phyloP scores from a whole-genome alignment of 1,284 basidiomycete genomes.

The Melampsora larici-populina region DNA sequence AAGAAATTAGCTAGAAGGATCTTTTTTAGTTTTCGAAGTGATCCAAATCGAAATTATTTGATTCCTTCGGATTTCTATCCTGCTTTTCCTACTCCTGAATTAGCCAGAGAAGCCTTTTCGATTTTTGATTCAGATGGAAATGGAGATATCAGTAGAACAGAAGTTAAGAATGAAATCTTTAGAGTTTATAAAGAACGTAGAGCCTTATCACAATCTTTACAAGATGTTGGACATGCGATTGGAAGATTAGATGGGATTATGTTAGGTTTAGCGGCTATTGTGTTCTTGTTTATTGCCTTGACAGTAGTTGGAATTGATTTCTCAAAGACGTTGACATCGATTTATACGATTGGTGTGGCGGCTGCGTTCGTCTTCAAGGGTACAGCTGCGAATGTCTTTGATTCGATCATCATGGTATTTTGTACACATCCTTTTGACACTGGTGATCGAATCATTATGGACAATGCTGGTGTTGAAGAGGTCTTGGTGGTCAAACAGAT shows the following conservation, averaged over 20 bases:
- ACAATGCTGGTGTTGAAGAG: conserved; percentile 61
- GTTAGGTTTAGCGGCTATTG: conserved; percentile 62
- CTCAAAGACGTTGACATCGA: conserved; percentile 63
- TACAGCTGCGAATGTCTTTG: conserved; percentile 65
- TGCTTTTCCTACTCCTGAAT: conserved; percentile 44
- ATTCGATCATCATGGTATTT: conserved; percentile 69
- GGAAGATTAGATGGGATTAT: conserved; percentile 64
- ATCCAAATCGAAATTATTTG: conserved; percentile 62
- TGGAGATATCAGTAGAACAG: conserved; percentile 70
- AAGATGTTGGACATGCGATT: conserved; percentile 66
- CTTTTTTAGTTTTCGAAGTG: conserved; percentile 62
- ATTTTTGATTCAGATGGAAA: conserved; percentile 60
- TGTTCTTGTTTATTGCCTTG: conserved; percentile 69
- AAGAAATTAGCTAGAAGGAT: conserved; percentile 67
- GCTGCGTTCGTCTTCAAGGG: conserved; percentile 73
- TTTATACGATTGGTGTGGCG: conserved; percentile 65
- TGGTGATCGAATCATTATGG: conserved; percentile 70
- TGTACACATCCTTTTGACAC: conserved; percentile 65
- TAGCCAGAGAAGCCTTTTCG: conserved; percentile 46
- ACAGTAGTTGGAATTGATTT: conserved; percentile 67
- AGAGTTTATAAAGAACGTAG: conserved; percentile 70
- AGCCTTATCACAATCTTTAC: conserved; percentile 4
- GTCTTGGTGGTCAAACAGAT: conserved; percentile 72
- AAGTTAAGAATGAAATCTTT: conserved; percentile 69
- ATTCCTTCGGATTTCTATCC: conserved; percentile 67